phyloP scores from a whole-genome alignment of 1,284 basidiomycete genomes.

The Boletellus dicymbophilus region DNA sequence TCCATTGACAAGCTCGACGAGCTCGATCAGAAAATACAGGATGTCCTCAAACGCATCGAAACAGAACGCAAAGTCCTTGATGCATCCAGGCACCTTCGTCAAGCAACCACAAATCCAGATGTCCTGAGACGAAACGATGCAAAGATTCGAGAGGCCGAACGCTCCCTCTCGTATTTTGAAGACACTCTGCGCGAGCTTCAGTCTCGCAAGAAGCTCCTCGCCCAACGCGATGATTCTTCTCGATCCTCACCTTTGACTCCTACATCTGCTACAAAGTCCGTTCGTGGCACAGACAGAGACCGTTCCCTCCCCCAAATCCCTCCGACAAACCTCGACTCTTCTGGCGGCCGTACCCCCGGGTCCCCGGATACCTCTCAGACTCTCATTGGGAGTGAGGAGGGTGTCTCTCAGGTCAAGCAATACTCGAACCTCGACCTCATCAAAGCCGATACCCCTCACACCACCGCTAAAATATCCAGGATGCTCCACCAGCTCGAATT shows the following conservation, averaged over 20 bases:
- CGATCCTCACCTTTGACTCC: constrained; percentile 42
- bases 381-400: constrained; percentile 39
- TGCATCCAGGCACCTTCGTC: constrained; percentile 77
- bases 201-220: constrained; percentile 67
- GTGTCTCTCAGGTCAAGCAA: constrained; percentile 55
- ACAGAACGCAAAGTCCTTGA: constrained; percentile 93
- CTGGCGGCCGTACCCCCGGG: constrained; percentile 35
- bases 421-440: constrained; percentile 89
- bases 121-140: constrained; percentile 81
- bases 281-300: constrained; percentile 34
- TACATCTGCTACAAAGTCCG: constrained; percentile 26
- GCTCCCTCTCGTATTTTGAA: constrained; percentile 87
- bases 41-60: constrained; percentile 88
- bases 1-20: constrained; percentile 37
- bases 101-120: constrained; percentile 86
- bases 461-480: constrained; percentile 93
- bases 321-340: constrained; percentile 48
- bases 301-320: constrained; percentile 45
- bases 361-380: constrained; percentile 31
- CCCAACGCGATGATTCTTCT: constrained; percentile 54
- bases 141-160: constrained; percentile 88
- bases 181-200: constrained; percentile 84
- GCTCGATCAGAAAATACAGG: constrained; percentile 90
- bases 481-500: constrained; percentile 99
- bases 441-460: constrained; percentile 97